Base-by-base conservation (phyloP, 2,329 filamentous ascomycete species). In the Cladosporium sp. region DNA sequence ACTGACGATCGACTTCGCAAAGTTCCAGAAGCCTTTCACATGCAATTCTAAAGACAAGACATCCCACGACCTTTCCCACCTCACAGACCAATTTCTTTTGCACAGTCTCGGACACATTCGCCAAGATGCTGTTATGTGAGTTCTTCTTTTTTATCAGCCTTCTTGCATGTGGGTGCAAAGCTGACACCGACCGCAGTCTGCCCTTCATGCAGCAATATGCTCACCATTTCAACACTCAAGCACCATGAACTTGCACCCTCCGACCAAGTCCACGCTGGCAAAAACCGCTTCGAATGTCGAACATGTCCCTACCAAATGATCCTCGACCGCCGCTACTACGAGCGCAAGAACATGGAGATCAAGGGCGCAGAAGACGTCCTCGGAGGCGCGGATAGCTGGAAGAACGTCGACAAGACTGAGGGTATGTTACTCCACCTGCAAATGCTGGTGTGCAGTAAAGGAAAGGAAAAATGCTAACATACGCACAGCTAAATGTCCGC, bases 251-350 rank as follows among this genome's bases (percentile, higher is more conserved):
- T 57, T 30, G 43, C 56, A 15, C 59, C 60, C 27, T 67, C 70
- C 43, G 70, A 72, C 35, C 67, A 67, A 51, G 58, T 67, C 16
- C 60, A 66, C 51, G 62, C 61, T 4, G 72, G 70, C 53, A 68
- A 71, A 39, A 96, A 96, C 75, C 85, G 90, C 51, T 89, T 97
- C 70, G 89, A 95, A 71, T 98, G 93, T 74, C 87, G 89, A 52
- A 95, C 90, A 51, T 98, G 93, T 62, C 92, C 93, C 3, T 98
- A 95, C 74, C 84, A 94, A 68, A 90, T 89, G 70, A 75, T 86
- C 51, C 84, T 97, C 63, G 83, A 84, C 58, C 80, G 84, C 62
- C 82, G 84, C 53, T 86, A 89, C 70, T 95, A 83, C 72, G 90
- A 95, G 63, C 86, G 88, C 60, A 85, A 86, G 58, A 67, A 69